These are phyloP conservation scores for Inga oerstediana DNA, from an alignment of 306 rosid species.

Conservation along the genomic window DNA sequence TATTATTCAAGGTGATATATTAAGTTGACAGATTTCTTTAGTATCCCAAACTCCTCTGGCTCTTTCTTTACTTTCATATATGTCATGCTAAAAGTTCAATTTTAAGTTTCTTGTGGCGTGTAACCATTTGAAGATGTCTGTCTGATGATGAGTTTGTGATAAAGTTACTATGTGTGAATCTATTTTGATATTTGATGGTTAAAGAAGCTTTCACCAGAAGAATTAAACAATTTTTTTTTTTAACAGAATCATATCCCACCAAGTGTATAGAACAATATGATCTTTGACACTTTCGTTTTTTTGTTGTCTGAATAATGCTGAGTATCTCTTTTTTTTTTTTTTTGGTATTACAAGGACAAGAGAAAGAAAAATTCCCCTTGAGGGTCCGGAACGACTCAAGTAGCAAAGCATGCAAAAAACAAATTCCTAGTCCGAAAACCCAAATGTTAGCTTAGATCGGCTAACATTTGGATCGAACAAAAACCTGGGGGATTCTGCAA, in stretches of 20 bases:
- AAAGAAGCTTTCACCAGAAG: neutral
- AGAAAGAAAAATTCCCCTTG: no score
- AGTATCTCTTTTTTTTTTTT: neutral
- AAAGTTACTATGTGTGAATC: neutral
- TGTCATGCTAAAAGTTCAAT: neutral
- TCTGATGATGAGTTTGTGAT: neutral
- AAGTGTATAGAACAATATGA: neutral
- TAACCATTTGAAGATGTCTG: neutral
- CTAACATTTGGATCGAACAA: no score
- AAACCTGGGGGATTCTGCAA: no score
- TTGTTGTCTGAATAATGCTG: neutral
- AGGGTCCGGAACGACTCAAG: no score
- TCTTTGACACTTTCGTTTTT: neutral
- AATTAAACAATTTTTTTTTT: neutral
- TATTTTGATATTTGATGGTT: neutral
- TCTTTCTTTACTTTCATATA: neutral
- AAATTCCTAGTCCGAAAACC: no score
- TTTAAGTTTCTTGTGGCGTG: neutral
- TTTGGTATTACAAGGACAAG: no score
- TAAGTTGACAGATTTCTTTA: neutral
- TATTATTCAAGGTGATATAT: neutral
- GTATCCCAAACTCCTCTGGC: neutral
- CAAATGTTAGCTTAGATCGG: no score
- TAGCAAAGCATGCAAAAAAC: no score
- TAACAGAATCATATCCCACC: neutral